phyloP scores from a whole-genome alignment of 305 asterid species.

The Ajuga reptans region DNA sequence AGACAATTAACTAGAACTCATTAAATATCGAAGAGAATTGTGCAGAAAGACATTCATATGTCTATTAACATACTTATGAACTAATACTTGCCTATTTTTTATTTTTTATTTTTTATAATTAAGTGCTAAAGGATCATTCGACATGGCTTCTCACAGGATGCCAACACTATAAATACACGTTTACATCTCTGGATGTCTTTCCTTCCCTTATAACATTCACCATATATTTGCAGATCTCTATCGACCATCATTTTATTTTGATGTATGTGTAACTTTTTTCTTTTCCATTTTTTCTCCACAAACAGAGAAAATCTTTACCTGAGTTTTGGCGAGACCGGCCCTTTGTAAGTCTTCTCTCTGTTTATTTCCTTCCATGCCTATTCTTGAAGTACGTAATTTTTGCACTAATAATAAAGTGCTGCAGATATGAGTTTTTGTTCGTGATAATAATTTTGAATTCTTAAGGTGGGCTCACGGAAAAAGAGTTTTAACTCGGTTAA shows the following conservation, averaged over 20 bases:
- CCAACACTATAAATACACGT: neutral
- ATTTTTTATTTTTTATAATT: no score
- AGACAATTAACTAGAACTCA: neutral
- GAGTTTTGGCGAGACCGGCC: slow-evolving; percentile 89
- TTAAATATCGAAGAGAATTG: neutral
- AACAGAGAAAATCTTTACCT: slow-evolving; percentile 81
- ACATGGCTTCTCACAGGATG: neutral
- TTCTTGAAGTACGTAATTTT: neutral
- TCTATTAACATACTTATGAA: slow-evolving; percentile 7
- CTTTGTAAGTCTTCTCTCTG: slow-evolving; percentile 49
- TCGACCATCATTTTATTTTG: neutral
- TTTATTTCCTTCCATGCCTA: slow-evolving; percentile 14
- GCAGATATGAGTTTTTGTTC: neutral
- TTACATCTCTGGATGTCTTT: neutral
- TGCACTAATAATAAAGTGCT: neutral
- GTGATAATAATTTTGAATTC: slow-evolving; percentile 4
- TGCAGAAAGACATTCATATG: neutral
- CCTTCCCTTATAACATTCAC: neutral
- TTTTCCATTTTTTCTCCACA: neutral
- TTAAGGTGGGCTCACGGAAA: neutral
- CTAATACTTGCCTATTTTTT: neutral
- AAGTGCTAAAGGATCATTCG: slow-evolving; percentile 2
- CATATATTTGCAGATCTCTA: neutral
- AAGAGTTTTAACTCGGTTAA: neutral
- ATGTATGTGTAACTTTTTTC: neutral